Evolutionary conservation across 2,329 filamentous ascomycete species (phyloP).

Genomic region (Periconia digitata): DNA sequence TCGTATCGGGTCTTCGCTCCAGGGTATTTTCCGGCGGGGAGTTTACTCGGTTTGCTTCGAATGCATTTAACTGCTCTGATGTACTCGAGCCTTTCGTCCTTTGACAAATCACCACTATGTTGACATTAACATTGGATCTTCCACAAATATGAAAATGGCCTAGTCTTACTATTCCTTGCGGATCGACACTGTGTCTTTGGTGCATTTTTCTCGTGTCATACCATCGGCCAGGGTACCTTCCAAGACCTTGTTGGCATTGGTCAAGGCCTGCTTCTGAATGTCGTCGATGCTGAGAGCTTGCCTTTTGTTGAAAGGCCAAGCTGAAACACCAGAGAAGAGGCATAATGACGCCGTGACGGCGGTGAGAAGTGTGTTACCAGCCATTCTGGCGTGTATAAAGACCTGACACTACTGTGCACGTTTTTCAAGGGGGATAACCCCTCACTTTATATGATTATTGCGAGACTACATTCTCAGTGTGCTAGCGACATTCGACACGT

Average conservation of each 20-base stretch:
- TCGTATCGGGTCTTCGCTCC: conserved; percentile 37
- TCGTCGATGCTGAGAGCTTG: conserved; percentile 25
- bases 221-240: conserved; percentile 32
- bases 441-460: conserved; percentile 14
- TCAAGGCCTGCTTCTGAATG: conserved; percentile 29
- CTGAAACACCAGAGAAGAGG: conserved; percentile 19
- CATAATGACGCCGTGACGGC: conserved; percentile 25
- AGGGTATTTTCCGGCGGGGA: conserved; percentile 26
- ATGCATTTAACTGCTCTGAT: conserved; percentile 38
- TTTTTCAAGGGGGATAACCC: conserved; percentile 1
- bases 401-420: not conserved
- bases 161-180: conserved; percentile 50
- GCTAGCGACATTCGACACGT: not conserved
- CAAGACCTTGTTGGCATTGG: conserved; percentile 30
- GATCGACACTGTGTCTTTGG: conserved; percentile 42
- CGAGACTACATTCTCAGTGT: not conserved
- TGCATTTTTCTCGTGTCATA: conserved; percentile 34
- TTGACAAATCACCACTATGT: conserved; percentile 29
- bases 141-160: too few relatives aligned
- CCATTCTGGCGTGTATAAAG: conserved; percentile 16
- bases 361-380: conserved; percentile 19
- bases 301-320: conserved; percentile 21
- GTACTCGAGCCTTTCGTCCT: conserved; percentile 35
- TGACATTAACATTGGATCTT: too few relatives aligned
- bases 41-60: conserved; percentile 26